Base-by-base conservation (phyloP, 1,284 basidiomycete species). In the Apiotrichum akiyoshidainum region DNA sequence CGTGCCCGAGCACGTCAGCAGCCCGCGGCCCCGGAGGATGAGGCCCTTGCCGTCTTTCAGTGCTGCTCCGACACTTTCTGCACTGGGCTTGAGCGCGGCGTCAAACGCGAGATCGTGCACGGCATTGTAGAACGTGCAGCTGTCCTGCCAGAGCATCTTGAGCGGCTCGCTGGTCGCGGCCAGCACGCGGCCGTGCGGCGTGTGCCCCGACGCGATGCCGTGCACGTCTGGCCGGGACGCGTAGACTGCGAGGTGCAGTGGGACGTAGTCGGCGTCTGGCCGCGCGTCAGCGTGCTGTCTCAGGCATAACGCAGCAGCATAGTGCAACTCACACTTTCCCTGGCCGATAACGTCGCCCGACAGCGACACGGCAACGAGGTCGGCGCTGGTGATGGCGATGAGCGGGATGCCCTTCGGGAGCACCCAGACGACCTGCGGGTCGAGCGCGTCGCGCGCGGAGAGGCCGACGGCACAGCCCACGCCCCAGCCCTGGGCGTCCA, bases 111-210 rank as follows among this genome's bases (percentile, higher is more conserved):
- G 53, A 11, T 56, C 49, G 47, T 64, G 54, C 19, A 65, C 52
- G 10, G 56, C 49, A 14, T 62, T 48, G 47, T 62, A 58, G 49
- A 68, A 69, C 2, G 64, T 65, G 44, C 68, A 69, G 37, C 60
- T 61, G 66, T 69, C 68, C 60, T 69, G 68, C 46, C 64, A 59
- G 22, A 67, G 63, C 64, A 67, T 69, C 47, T 64, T 59, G 22
- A 63, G 51, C 12, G 46, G 35, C 39, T 61, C 46, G 5, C 58
- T 54, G 40, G 63, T 59, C 58, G 61, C 49, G 13, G 62, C 57
- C 33, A 67, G 66, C 9, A 63, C 56, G 33, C 64, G 57, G 13
- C 61, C 68, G 54, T 67, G 49, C 2, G 65, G 65, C 9, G 68
- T 65, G 56, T 65, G 55, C 2, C 61, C 68, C 8, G 63, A 59